These are phyloP conservation scores for Licmophora abbreviata DNA, from an alignment of 108 stramenopile genomes.

Conservation along the genomic window DNA sequence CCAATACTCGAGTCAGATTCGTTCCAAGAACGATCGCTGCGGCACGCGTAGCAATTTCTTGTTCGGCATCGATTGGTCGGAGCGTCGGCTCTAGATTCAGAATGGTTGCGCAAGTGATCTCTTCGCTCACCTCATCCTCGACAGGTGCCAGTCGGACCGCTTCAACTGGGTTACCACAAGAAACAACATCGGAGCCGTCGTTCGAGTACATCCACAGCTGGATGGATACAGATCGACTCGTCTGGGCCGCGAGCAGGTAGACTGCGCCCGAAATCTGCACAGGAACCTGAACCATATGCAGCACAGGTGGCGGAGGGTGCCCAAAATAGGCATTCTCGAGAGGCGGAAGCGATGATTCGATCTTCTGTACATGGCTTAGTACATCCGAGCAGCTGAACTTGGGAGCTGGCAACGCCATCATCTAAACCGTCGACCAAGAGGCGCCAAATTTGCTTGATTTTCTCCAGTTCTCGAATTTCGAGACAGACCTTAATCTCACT, in stretches of 20 bases:
- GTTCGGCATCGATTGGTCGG: neutral
- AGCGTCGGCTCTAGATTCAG: conserved; percentile 18
- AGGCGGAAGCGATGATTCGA: conserved; percentile 18
- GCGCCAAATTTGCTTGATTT: neutral
- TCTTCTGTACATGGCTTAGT: conserved; percentile 16
- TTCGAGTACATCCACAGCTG: conserved; percentile 15
- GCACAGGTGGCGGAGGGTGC: conserved; percentile 15
- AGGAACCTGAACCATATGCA: conserved; percentile 19
- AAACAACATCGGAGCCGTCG: no score
- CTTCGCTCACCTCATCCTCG: conserved; percentile 26
- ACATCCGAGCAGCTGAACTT: conserved; percentile 10
- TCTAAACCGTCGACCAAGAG: neutral
- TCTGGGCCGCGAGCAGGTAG: conserved; percentile 15
- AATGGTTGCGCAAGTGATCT: conserved; percentile 24
- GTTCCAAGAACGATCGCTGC: conserved; percentile 34
- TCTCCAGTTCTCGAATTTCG: neutral
- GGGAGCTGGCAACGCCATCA: no score
- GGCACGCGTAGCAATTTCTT: conserved; percentile 13
- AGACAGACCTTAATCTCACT: no score
- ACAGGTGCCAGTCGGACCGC: no score
- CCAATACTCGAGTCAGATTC: conserved; percentile 20
- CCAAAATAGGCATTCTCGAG: conserved; percentile 16
- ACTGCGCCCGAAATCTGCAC: neutral
- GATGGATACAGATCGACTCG: conserved; percentile 24
- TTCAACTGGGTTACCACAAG: no score